Evolutionary conservation across 2,329 filamentous ascomycete genomes (phyloP).

Genomic region (Albophoma yamanashiensis): DNA sequence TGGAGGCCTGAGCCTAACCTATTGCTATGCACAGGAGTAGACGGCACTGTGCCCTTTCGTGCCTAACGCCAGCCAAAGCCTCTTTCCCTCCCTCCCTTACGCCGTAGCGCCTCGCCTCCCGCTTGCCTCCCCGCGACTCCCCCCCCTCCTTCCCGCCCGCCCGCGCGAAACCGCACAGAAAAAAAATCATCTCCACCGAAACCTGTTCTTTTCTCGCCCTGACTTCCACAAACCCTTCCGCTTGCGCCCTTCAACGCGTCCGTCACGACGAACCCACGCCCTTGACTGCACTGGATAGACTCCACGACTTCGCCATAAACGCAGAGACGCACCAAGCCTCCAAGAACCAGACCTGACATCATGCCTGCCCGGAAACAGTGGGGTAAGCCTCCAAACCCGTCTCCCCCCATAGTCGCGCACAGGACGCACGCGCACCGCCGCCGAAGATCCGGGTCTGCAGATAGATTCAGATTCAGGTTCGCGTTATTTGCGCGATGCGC

Average conservation of each 20-base stretch:
- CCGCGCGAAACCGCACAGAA: background rate
- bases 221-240: background rate
- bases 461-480: background rate
- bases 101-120: background rate
- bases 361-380: slow-evolving; percentile 33
- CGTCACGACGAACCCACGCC: background rate
- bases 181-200: background rate
- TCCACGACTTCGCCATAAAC: background rate
- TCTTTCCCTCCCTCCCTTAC: background rate
- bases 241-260: background rate
- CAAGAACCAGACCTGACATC: slow-evolving; percentile 16
- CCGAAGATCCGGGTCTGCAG: background rate
- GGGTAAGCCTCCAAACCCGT: slow-evolving; percentile 21
- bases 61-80: background rate
- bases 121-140: background rate
- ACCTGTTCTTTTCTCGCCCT: background rate
- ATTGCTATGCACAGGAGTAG: too few species aligned
- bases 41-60: background rate
- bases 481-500: background rate
- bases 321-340: background rate
- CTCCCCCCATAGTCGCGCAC: background rate
- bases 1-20: background rate
- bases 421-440: background rate
- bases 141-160: background rate
- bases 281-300: background rate